Evolutionary conservation across 495 filamentous ascomycete genomes (phyloP).

Genomic region (Lasiosphaeria hispida): DNA sequence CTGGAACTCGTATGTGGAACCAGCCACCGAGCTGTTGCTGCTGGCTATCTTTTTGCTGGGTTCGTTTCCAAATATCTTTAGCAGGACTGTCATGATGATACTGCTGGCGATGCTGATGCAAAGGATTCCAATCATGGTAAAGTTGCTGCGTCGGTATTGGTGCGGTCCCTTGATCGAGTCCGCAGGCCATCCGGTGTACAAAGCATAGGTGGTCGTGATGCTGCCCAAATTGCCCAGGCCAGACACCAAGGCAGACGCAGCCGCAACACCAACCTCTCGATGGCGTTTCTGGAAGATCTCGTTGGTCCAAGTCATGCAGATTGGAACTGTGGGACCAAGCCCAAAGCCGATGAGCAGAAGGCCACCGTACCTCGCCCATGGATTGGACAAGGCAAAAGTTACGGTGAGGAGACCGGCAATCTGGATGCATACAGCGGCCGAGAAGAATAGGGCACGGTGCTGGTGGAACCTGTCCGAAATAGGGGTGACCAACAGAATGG

Average conservation of each 20-base stretch:
- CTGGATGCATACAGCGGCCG: conserved; percentile 68
- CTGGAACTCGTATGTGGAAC: conserved; percentile 50
- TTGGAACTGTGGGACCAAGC: conserved; percentile 85
- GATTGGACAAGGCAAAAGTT: conserved; percentile 68
- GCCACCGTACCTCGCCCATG: conserved; percentile 84
- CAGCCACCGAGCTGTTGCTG: conserved; percentile 39
- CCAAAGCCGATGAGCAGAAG: conserved; percentile 90
- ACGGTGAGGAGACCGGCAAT: conserved; percentile 77
- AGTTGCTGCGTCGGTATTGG: conserved; percentile 79
- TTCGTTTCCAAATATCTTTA: conserved; percentile 60
- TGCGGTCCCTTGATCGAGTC: conserved; percentile 65
- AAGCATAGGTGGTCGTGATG: conserved; percentile 83
- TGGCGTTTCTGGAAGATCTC: conserved; percentile 89
- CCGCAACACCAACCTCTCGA: conserved; percentile 89
- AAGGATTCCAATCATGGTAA: conserved; percentile 85
- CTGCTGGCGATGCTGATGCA: conserved; percentile 72
- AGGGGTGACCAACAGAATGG: conserved; percentile 81
- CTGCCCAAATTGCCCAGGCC: conserved; percentile 82
- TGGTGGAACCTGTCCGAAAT: conserved; percentile 85
- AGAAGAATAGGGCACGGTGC: conserved; percentile 81
- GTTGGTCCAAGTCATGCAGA: conserved; percentile 89
- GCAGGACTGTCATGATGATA: conserved; percentile 61
- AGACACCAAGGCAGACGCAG: conserved; percentile 79
- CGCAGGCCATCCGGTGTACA: conserved; percentile 80
- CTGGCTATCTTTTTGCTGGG: conserved; percentile 41